Percentiles rank a stretch among this genome's conserved stretches.
These are phyloP conservation scores for Tricholomella constricta DNA, from an alignment of 768 basidiomycete species.

Conservation along the genomic window DNA sequence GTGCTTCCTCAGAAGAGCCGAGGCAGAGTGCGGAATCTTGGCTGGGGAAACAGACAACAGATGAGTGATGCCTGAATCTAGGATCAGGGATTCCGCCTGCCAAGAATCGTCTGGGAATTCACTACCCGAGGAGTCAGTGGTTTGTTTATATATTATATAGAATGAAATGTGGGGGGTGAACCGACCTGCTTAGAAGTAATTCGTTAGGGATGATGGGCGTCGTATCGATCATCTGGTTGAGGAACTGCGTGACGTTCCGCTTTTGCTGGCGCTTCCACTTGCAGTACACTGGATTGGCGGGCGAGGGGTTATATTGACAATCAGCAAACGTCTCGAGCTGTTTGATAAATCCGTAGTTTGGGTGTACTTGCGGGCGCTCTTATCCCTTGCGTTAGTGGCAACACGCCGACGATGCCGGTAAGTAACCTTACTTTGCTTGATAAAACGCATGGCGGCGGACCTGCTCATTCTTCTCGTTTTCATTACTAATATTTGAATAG, in stretches of 20 bases:
- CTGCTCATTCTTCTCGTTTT: slow-evolving; percentile 42
- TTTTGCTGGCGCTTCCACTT: slow-evolving; percentile 60
- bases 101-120: slow-evolving; percentile 58
- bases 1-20: slow-evolving; percentile 36
- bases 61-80: slow-evolving; percentile 55
- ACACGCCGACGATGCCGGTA: not conserved
- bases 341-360: slow-evolving; percentile 58
- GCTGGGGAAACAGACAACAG: slow-evolving; percentile 57
- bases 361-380: slow-evolving; percentile 44
- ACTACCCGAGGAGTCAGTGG: slow-evolving; percentile 29
- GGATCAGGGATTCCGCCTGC: slow-evolving; percentile 50
- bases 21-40: slow-evolving; percentile 34
- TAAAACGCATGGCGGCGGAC: slow-evolving; percentile 46
- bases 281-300: slow-evolving; percentile 45
- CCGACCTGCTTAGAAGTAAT: slow-evolving; percentile 54
- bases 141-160: too few species aligned
- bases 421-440: slow-evolving; percentile 48
- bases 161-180: not conserved
- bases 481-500: slow-evolving; percentile 48
- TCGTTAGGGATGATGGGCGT: slow-evolving; percentile 50
- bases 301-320: slow-evolving; percentile 49
- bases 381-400: slow-evolving; percentile 7
- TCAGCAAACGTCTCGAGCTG: slow-evolving; percentile 57
- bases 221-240: slow-evolving; percentile 54
- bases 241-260: slow-evolving; percentile 53